Evolutionary conservation across 2,329 filamentous ascomycete genomes (phyloP), one percentile per base, ranked within the genome.

Genomic region (Apiospora rasikravindrae): DNA sequence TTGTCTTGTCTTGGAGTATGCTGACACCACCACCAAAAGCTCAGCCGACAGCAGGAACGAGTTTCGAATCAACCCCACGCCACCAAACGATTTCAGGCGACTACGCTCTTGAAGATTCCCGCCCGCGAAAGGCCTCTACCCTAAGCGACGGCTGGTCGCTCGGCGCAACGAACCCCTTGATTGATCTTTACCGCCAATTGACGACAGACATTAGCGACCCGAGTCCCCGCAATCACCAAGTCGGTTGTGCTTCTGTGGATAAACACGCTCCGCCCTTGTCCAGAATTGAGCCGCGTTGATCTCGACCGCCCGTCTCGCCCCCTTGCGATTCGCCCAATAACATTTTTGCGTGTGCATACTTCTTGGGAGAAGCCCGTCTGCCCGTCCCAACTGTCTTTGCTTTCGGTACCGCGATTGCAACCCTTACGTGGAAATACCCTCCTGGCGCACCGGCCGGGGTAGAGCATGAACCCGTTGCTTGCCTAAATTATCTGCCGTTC

Each of bases 391-490:
- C 16, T 61, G 29, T 33, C 16, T 19, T 29, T 16, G 29, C 14
- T 61, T 61, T 61, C 29, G 53, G 26, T 33, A 37, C 53, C 29
- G 53, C 33, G 16, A 33, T 10, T n/a, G 22, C 33, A 40, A n/a
- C 57, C 33, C 33, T 64, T 64, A 19, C 57, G 57, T 40, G 57
- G 16, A 40, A 61, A 11, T 22, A 49, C n/a, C 33, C 29, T 64
- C 57, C 33, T 40, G 33, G 33, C 57, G 33, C 5, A 19, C 19
- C 19, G 57, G 57, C 33, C 57, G 33, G 57, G 57, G 57, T 64
- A 64, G 57, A 64, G 57, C 57, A 64, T 64, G 57, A 64, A 64
- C 33, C 57, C 19, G 33, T 64, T 64, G 33, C 57, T 64, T 64
- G 57, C 57, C 57, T 64, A 40, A 64, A 64, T 64, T 13, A 37